Evolutionary conservation across 768 basidiomycete genomes (phyloP), one percentile per base, ranked within the genome.

Genomic region (Mycena latifolia): DNA sequence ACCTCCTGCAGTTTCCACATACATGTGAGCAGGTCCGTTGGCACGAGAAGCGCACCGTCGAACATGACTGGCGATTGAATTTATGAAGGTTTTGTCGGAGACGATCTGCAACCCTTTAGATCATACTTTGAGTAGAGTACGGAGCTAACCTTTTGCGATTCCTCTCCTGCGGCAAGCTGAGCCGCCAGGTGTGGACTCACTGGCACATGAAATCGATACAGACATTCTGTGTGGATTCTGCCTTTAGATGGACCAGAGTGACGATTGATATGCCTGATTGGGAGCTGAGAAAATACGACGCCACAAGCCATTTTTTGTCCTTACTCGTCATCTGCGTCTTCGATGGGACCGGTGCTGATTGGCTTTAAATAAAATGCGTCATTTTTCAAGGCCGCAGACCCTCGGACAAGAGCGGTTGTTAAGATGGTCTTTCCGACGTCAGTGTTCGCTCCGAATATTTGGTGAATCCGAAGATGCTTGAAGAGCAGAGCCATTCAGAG

Each of bases 1-100:
- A 95, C 96, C 97, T 87, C 97, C 97, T 17, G 96, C 97, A 11
- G 97, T 96, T 78, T 99, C 97, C 50, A 98, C 80, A 72, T 92
- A 98, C 83, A 96, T 85, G 71, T 91, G 87, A 3, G 84, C 81
- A 15, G 70, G 72, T 12, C 71, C 71, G 3, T 61, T 69, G 24
- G 71, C 54, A 1, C 65, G 67, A 5, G 74, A 69, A 1, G 90
- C 89, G 72, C 87, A 87, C 27, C 77, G 66, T 35, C 83, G 81
- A n/a, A 94, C 86, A 69, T 92, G 85, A 39, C 79, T 78, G 3
- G 89, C 84, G 28, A 97, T 81, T 3, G 91, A 82, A 52, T 84
- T 84, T 29, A 92, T 81, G 45, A 96, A 85, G 0, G 86, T 87
- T 28, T 84, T 81, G 68, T 96, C 91, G 0, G 92, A 80, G 41